Evolutionary conservation across 306 rosid species (phyloP).

Genomic region (Pterocarpus macrocarpus): DNA sequence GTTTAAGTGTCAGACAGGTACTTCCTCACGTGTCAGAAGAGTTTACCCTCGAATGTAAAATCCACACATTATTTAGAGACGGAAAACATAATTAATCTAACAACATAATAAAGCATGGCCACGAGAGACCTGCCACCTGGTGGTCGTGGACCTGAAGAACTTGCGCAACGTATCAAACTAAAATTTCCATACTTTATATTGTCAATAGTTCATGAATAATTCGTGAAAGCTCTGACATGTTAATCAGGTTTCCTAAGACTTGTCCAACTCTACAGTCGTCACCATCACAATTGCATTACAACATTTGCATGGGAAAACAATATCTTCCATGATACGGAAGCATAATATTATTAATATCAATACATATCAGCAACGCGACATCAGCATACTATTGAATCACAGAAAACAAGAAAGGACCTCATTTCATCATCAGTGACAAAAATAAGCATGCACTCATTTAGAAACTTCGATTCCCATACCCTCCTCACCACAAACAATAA

Average conservation of each 20-base stretch:
- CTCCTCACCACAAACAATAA: background rate
- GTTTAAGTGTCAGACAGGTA: too few species aligned
- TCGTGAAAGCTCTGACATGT: background rate
- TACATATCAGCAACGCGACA: background rate
- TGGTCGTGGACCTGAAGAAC: background rate
- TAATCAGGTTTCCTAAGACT: background rate
- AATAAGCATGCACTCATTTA: background rate
- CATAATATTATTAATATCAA: background rate
- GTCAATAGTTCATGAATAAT: background rate
- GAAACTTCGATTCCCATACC: background rate
- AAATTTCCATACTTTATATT: background rate
- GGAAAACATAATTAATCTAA: background rate
- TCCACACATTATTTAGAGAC: too few species aligned
- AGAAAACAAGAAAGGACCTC: background rate
- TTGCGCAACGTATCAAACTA: background rate
- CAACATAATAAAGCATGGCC: background rate
- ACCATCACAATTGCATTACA: background rate
- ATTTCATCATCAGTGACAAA: background rate
- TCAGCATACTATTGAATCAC: background rate
- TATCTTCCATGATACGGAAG: background rate
- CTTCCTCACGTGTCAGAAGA: too few species aligned
- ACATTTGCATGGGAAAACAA: background rate
- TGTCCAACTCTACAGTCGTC: background rate
- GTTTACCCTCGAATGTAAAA: too few species aligned
- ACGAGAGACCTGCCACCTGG: background rate